phyloP scores from a whole-genome alignment of 106 monocot genomes.

The Cymbidium sinense region DNA sequence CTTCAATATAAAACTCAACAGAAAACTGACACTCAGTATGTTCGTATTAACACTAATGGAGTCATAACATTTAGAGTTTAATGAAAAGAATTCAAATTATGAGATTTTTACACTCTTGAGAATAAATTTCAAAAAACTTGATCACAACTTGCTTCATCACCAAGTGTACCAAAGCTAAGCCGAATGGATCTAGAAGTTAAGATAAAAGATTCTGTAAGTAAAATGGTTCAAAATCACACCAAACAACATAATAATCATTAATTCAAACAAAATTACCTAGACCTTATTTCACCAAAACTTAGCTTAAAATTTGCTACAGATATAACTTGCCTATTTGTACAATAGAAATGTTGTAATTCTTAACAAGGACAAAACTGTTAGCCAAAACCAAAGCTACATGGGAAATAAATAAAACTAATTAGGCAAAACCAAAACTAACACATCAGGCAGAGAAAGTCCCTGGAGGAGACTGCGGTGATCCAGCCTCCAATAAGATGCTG shows the following conservation, averaged over 20 bases:
- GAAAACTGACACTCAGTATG: too few species aligned
- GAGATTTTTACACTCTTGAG: too few species aligned
- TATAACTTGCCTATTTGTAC: neutral
- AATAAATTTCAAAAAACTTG: too few species aligned
- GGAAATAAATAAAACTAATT: neutral
- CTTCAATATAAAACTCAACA: too few species aligned
- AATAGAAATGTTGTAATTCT: neutral
- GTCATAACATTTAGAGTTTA: too few species aligned
- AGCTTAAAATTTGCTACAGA: neutral
- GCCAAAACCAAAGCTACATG: neutral
- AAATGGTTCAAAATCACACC: too few species aligned
- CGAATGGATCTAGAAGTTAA: too few species aligned
- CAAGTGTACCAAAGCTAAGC: too few species aligned
- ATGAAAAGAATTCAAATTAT: too few species aligned
- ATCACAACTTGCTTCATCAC: too few species aligned
- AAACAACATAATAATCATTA: neutral
- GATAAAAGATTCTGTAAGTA: too few species aligned
- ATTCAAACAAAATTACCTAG: neutral
- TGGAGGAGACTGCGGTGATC: slow-evolving; percentile 67
- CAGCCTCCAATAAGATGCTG: slow-evolving; percentile 66
- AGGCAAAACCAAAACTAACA: neutral
- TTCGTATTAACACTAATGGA: too few species aligned
- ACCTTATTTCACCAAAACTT: neutral
- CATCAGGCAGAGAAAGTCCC: slow-evolving; percentile 24
- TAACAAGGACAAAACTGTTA: neutral